Conservation (phyloP, 2,329 filamentous ascomycete genomes). For the Trichoderma aggressivum region DNA sequence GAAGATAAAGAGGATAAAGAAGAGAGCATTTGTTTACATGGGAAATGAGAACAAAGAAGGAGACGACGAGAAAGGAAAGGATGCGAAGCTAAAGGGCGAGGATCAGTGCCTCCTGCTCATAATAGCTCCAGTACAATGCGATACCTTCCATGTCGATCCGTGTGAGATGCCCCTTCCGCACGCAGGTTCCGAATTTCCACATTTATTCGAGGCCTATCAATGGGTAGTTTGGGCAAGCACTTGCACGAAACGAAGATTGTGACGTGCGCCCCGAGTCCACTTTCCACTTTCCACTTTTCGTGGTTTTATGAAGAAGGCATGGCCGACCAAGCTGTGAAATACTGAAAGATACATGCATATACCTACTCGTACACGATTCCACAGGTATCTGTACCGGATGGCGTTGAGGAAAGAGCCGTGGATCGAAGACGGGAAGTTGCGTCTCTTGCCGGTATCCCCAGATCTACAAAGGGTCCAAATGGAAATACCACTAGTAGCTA, state of each 20-base stretch:
- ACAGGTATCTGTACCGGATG: background rate
- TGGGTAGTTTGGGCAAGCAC: background rate
- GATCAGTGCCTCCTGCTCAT: background rate
- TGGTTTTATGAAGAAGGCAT: background rate
- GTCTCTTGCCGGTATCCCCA: background rate
- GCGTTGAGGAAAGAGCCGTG: background rate
- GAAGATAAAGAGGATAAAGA: constrained; percentile 14
- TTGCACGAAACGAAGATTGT: background rate
- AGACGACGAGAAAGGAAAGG: constrained; percentile 11
- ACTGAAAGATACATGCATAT: background rate
- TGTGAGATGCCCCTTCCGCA: background rate
- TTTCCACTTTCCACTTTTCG: background rate
- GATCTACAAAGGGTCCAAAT: background rate
- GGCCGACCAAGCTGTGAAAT: background rate
- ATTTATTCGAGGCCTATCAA: background rate
- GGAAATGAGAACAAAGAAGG: constrained; percentile 16
- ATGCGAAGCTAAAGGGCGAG: background rate
- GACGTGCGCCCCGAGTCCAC: background rate
- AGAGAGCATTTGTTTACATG: constrained; percentile 2
- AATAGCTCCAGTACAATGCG: background rate
- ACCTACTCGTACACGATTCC: background rate
- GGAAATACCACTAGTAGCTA: background rate
- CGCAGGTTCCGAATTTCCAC: constrained; percentile 6
- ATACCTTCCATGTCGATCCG: background rate
- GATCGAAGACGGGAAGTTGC: background rate